Base-by-base conservation (phyloP, 148 eudicot genomes). In the Chenopodium formosanum region DNA sequence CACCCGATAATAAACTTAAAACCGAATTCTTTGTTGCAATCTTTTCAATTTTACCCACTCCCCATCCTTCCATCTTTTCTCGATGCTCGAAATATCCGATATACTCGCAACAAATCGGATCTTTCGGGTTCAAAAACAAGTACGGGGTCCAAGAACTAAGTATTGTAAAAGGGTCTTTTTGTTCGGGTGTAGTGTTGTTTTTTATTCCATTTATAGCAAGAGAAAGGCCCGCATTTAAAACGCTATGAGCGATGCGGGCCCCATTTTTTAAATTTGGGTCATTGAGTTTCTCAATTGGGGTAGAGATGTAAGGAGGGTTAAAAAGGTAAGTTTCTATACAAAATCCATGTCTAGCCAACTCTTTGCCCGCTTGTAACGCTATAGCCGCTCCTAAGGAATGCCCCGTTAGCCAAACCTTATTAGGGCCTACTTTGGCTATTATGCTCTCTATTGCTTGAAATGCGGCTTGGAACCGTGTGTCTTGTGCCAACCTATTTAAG, bases 341-440 rank as follows among this genome's bases (percentile, higher is more conserved):
- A 52, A 48, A 53, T 0, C 86, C 82, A 27, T 32, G 34, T 75
- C 85, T 92, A 11, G 85, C 92, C 93, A 94, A 84, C 17, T 87
- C 84, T 77, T 88, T 86, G 46, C 98, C 98, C 0, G 85, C 85
- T 22, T 86, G 88, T 70, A 94, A 81, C 7, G 97, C 97, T 27
- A 90, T 88, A 70, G 97, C 90, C 14, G 97, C 83, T 3, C 98
- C 98, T 47, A 91, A 31, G 8, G 98, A 91, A 73, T 94, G 98
- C 27, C 98, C 98, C 0, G 93, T 83, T 81, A 94, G 80, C 94
- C 93, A 94, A n/a, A 91, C 40, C 23, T 75, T 84, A 9, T 81
- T 48, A 25, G 85, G 67, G 14, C 92, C 94, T 1, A 74, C 80
- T 0, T 44, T 73, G 20, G 71, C 58, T 29, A 80, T 86, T 29